Evolutionary conservation across 1,284 basidiomycete genomes (phyloP), one percentile per base, ranked within the genome.

Genomic region (Moniliella sp.): DNA sequence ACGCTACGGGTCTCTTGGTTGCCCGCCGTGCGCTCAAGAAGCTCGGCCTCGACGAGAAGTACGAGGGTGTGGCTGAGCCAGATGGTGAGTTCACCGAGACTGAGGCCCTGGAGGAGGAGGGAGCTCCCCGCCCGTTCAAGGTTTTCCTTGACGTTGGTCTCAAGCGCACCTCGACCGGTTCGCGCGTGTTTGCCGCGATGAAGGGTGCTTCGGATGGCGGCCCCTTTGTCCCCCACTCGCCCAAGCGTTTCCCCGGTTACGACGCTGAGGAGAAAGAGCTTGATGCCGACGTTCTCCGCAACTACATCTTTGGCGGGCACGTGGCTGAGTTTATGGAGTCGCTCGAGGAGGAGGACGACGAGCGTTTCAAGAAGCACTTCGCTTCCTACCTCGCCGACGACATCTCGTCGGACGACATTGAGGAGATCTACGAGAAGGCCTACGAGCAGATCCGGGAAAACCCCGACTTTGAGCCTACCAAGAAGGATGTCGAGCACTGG

Each of bases 261-360:
- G 91, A 99, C 66, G 68, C 78, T 42, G 91, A 99, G 66, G n/a
- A 62, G 64, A 99, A 99, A 72, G 69, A 78, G 65, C 72, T 99
- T 45, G 86, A 99, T 53, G 75, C 80, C 34, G 91, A 97, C 64
- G 74, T 78, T 30, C 70, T 97, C 54, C 83, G 88, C 64, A 86
- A 84, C 67, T 99, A 99, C 71, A 97, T 99, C 65, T 83, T 73
- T 59, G 88, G 84, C 64, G 86, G 86, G 34, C 86, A 99, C 65
- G 76, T 99, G 40, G 82, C 91, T 42, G 91, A 97, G 67, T 99
- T 94, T 72, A 97, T 97, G 91, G 83, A 97, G 69, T 78, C 75
- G 32, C 70, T 97, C 39, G 91, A 99, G 69, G 91, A 99, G 72
- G 91, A 99, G 68, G 91, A 99, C 63, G 91, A 94, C 61, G 88